These are phyloP conservation scores for Domatiomyces catenatus DNA, from an alignment of 2,329 filamentous ascomycete genomes.

Conservation along the genomic window DNA sequence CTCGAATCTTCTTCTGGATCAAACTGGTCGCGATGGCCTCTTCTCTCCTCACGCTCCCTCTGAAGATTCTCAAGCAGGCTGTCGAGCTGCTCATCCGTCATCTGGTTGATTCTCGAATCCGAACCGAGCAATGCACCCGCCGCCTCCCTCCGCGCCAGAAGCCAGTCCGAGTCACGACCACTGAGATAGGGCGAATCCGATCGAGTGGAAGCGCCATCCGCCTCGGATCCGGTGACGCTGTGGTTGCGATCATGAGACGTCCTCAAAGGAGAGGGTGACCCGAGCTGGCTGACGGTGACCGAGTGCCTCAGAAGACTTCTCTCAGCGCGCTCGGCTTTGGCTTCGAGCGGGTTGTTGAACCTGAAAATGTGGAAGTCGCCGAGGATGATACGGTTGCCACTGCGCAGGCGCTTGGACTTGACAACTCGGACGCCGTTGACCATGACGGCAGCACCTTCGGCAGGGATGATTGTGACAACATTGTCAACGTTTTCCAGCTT, in stretches of 20 bases:
- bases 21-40: conserved; percentile 45
- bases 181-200: conserved; percentile 65
- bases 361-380: conserved; percentile 98
- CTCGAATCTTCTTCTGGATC: conserved; percentile 57
- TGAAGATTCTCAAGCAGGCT: conserved; percentile 88
- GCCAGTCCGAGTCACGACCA: conserved; percentile 77
- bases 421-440: conserved; percentile 86
- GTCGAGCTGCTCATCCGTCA: conserved; percentile 90
- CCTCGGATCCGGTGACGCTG: conserved; percentile 65
- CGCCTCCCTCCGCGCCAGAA: conserved; percentile 82
- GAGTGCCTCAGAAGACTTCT: conserved; percentile 71
- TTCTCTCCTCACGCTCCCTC: conserved; percentile 67
- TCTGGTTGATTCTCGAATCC: conserved; percentile 76
- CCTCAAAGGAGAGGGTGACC: conserved; percentile 45
- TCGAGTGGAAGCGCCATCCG: conserved; percentile 54
- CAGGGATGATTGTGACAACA: conserved; percentile 77
- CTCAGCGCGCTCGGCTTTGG: conserved; percentile 77
- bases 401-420: conserved; percentile 70
- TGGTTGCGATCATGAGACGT: conserved; percentile 62
- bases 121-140: conserved; percentile 75
- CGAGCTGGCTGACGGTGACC: conserved; percentile 47
- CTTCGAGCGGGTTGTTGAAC: conserved; percentile 96
- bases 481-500: conserved; percentile 87
- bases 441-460: conserved; percentile 91
- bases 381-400: conserved; percentile 85